Conservation (phyloP, 2,329 filamentous ascomycete genomes). For the Mariannaea sp. region DNA sequence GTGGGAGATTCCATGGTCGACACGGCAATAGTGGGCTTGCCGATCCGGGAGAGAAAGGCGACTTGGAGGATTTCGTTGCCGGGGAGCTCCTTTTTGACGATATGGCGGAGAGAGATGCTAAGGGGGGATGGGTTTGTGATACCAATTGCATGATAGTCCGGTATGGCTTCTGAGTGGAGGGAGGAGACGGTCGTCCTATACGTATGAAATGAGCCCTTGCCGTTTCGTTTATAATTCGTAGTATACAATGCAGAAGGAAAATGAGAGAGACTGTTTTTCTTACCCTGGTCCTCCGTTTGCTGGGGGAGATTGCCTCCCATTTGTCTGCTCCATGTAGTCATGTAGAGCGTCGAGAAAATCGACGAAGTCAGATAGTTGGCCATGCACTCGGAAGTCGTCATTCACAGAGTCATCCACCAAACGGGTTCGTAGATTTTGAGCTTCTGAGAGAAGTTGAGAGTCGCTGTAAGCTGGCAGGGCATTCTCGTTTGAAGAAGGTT, state of each 20-base stretch:
- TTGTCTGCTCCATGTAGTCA: slow-evolving; percentile 31
- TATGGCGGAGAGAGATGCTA: slow-evolving; percentile 32
- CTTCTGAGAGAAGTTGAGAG: slow-evolving; percentile 36
- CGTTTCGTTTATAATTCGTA: too few species aligned
- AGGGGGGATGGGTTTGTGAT: slow-evolving; percentile 35
- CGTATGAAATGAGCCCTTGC: neutral
- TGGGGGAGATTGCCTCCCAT: slow-evolving; percentile 12
- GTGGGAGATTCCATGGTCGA: slow-evolving; percentile 35
- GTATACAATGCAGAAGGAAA: too few species aligned
- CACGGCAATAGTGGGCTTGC: slow-evolving; percentile 28
- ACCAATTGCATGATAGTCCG: slow-evolving; percentile 36
- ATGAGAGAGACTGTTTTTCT: neutral
- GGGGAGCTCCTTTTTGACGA: slow-evolving; percentile 35
- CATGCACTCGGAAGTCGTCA: slow-evolving; percentile 29
- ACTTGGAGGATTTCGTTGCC: slow-evolving; percentile 34
- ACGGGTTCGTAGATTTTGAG: slow-evolving; percentile 26
- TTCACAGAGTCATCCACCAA: slow-evolving; percentile 25
- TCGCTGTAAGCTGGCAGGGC: slow-evolving; percentile 37
- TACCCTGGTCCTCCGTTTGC: slow-evolving; percentile 20
- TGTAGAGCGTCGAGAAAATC: slow-evolving; percentile 35
- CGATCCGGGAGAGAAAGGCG: slow-evolving; percentile 28
- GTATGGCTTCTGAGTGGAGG: slow-evolving; percentile 32
- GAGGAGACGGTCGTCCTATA: slow-evolving; percentile 31
- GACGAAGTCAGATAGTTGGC: slow-evolving; percentile 21
- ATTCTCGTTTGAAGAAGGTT: slow-evolving; percentile 22